Percentiles rank a stretch among this genome's conserved stretches.
phyloP scores from a whole-genome alignment of 306 rosid species.

The Glycine tomentella region DNA sequence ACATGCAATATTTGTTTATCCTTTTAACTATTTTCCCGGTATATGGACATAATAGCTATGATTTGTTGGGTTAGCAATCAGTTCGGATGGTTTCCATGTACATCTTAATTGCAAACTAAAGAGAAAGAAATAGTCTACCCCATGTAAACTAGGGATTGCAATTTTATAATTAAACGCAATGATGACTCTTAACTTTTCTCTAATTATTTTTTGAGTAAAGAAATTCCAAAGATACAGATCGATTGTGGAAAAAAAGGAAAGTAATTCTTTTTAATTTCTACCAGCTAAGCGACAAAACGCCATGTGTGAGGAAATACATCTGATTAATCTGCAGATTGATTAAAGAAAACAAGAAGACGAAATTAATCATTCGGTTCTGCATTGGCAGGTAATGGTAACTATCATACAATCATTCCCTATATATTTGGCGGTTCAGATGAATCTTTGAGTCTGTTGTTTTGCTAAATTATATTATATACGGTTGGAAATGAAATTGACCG shows the following conservation, averaged over 20 bases:
- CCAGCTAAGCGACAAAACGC: constrained; percentile 52
- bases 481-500: constrained; percentile 4
- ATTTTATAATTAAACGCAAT: constrained; percentile 32
- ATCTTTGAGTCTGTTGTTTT: constrained; percentile 19
- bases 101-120: constrained; percentile 19
- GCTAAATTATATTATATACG: constrained; percentile 10
- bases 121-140: constrained; percentile 27
- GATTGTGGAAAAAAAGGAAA: constrained; percentile 43
- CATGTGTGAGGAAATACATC: constrained; percentile 29
- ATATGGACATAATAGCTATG: constrained; percentile 37
- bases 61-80: constrained; percentile 54
- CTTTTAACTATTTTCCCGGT: neutral
- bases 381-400: constrained; percentile 44
- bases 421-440: constrained; percentile 42
- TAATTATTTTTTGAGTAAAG: constrained; percentile 31
- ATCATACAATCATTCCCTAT: constrained; percentile 43
- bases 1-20: constrained; percentile 36
- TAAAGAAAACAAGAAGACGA: constrained; percentile 38
- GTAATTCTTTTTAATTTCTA: constrained; percentile 24
- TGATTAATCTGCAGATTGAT: constrained; percentile 26
- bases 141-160: constrained; percentile 39
- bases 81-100: constrained; percentile 52
- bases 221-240: constrained; percentile 42
- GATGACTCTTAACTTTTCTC: constrained; percentile 39
- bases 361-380: constrained; percentile 51